Evolutionary conservation across 208 protist genomes (phyloP), one percentile per base, ranked within the genome.

Genomic region (Crithidia fasciculata): DNA sequence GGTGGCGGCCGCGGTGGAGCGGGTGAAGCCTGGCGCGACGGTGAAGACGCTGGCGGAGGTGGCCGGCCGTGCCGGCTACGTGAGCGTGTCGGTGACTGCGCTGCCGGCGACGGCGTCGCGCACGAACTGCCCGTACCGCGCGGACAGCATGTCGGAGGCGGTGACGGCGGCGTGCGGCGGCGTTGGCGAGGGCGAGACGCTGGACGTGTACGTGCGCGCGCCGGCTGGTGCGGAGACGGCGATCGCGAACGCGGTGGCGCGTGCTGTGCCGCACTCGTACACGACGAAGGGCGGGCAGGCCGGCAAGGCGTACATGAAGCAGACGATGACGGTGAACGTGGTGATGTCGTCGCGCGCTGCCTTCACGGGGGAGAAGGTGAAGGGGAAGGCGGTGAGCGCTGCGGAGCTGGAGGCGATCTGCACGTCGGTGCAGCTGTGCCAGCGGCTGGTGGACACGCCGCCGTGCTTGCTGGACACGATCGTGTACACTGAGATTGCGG

Each of bases 401-500:
- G 76, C 73, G 58, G 82, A 90, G 74, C 76, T 95, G 10, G 64
- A 86, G 57, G 70, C 84, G 57, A 58, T 94, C 41, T 82, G 74
- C 69, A 84, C 74, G 9, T 86, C 74, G 13, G 83, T 91, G 47
- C 92, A 96, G 79, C 83, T 96, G 68, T 91, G 84, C 76, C 85
- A 90, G 83, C 84, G 89, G 12, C 82, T 96, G 59, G 86, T 96
- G 28, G 92, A 96, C 76, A 80, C 89, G n/a, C 92, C 92, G 50
- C 54, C 92, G 12, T 84, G 81, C 76, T 49, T 88, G 54, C 85
- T 96, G 10, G 80, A 92, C 81, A 96, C 92, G 28, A 65, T 87
- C 6, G 78, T 82, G 43, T 95, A 89, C 68, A 69, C 86, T n/a
- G 82, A 89, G 69, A 90, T 96, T 55, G 88, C 81, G 36, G 15